These are phyloP conservation scores for Colletotrichum navitas DNA, from an alignment of 2,329 filamentous ascomycete genomes.

Conservation along the genomic window DNA sequence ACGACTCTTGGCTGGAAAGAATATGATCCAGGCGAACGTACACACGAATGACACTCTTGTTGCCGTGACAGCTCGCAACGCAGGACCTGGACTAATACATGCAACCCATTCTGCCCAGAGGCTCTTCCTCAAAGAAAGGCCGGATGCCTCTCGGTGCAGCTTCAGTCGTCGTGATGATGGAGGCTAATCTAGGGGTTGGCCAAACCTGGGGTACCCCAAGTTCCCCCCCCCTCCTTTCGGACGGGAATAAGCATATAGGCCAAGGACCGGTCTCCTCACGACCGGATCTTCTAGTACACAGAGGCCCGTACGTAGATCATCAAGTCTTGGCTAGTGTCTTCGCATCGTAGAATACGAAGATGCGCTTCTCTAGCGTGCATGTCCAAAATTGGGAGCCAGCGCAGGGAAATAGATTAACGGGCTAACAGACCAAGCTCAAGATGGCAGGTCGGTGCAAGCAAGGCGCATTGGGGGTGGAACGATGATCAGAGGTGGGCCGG, in stretches of 20 bases:
- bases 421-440: constrained; percentile 28
- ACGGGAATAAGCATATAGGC: background rate
- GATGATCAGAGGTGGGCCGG: background rate
- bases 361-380: constrained; percentile 17
- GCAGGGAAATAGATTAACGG: constrained; percentile 1
- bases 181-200: too few relatives aligned
- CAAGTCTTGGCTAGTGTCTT: background rate
- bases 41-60: too few relatives aligned
- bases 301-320: background rate
- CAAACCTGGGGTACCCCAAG: too few relatives aligned
- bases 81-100: too few relatives aligned
- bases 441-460: constrained; percentile 29
- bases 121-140: too few relatives aligned
- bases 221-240: background rate
- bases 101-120: too few relatives aligned
- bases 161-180: too few relatives aligned
- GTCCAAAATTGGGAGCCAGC: background rate
- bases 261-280: background rate
- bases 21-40: too few relatives aligned
- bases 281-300: background rate
- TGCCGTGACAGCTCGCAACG: too few relatives aligned
- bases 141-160: too few relatives aligned
- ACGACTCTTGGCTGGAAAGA: too few relatives aligned
- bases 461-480: too few relatives aligned
- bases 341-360: constrained; percentile 26